phyloP scores from a whole-genome alignment of 345 rosid genomes.

The Triadica sebifera region DNA sequence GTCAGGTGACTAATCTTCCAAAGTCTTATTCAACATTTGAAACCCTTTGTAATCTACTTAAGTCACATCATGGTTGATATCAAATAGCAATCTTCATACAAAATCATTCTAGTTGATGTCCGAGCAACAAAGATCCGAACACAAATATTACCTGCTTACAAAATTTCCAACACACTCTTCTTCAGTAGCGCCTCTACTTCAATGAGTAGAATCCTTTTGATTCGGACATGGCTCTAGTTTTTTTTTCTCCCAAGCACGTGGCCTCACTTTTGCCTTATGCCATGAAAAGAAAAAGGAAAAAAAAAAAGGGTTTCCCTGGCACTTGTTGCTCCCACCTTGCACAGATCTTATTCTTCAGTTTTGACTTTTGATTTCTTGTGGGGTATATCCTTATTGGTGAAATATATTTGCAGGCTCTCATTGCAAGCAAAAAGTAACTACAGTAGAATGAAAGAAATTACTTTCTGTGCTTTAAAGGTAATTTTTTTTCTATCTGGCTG shows the following conservation, averaged over 20 bases:
- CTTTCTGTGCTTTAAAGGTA: slow-evolving; percentile 40
- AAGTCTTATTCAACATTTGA: not conserved
- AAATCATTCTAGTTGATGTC: not conserved
- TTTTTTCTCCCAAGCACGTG: too few relatives aligned
- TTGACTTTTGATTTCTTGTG: not conserved
- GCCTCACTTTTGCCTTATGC: too few relatives aligned
- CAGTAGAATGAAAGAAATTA: slow-evolving; percentile 34
- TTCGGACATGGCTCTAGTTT: too few relatives aligned
- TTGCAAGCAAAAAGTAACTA: slow-evolving; percentile 46
- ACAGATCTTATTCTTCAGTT: not conserved
- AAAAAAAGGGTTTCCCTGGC: too few relatives aligned
- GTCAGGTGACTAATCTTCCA: slow-evolving; percentile 26
- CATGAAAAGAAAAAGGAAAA: too few relatives aligned
- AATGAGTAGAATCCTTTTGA: too few relatives aligned
- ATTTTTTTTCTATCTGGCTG: not conserved
- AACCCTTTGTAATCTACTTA: not conserved
- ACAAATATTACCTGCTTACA: too few relatives aligned
- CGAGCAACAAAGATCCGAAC: not conserved
- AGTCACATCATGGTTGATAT: not conserved
- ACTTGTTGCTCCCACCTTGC: too few relatives aligned
- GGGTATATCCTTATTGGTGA: not conserved
- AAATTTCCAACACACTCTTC: too few relatives aligned
- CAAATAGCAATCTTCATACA: not conserved
- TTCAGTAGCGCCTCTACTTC: too few relatives aligned
- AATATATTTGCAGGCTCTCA: slow-evolving; percentile 35